A percentile compares a stretch with the other conserved stretches of the same genome.
Evolutionary conservation across 176 grass and related monocot species (phyloP).

Genomic region (Chrysopogon serrulatus): DNA sequence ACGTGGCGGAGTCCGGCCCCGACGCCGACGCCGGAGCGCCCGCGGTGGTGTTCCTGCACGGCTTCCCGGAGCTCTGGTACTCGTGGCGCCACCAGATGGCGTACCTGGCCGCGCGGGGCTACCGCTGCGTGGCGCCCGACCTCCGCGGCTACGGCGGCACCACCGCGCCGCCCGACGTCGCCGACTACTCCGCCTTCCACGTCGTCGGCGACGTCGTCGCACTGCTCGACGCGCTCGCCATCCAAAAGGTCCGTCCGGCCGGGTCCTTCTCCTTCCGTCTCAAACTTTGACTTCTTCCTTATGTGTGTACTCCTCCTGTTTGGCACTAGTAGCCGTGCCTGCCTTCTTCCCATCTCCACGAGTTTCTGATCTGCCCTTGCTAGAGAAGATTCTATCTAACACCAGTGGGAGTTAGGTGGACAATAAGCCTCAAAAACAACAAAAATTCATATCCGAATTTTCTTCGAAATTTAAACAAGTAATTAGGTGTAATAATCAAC

Average conservation of each 20-base stretch:
- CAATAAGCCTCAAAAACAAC: no score
- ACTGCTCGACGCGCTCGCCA: conserved; percentile 55
- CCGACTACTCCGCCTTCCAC: conserved; percentile 70
- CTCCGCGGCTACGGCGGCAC: conserved; percentile 75
- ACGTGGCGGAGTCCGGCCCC: conserved; percentile 69
- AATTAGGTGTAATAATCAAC: no score
- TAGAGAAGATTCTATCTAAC: no score
- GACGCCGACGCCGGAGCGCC: background rate
- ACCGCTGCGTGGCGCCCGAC: conserved; percentile 66
- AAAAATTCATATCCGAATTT: no score
- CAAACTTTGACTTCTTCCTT: no score
- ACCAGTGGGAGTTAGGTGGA: no score
- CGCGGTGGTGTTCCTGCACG: conserved; percentile 64
- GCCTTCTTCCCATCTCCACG: no score
- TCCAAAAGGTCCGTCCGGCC: conserved; percentile 26
- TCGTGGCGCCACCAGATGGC: conserved; percentile 83
- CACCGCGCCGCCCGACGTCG: conserved; percentile 24
- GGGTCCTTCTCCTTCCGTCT: no score
- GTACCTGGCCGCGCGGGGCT: conserved; percentile 43
- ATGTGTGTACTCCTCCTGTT: no score
- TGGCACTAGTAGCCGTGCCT: no score
- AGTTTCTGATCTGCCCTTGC: no score
- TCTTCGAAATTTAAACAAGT: no score
- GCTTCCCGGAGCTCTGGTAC: conserved; percentile 93
- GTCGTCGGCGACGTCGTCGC: conserved; percentile 71